Conservation (phyloP, 352 stramenopile genomes). For the Saprolegnia parasitica region DNA sequence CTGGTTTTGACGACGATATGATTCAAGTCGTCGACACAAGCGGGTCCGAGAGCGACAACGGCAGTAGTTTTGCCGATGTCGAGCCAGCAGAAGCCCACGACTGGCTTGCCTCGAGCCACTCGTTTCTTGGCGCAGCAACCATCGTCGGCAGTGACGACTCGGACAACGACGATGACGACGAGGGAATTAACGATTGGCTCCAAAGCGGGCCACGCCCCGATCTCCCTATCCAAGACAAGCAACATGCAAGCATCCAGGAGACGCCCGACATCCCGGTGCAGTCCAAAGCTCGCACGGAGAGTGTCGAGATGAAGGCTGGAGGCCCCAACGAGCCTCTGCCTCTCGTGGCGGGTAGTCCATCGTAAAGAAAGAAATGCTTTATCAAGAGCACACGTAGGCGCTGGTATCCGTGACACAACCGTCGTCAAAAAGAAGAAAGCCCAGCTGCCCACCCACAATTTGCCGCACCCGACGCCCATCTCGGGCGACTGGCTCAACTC, state of each 20-base stretch:
- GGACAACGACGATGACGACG: background rate
- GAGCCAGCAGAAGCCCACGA: background rate
- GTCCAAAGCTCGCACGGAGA: too few relatives aligned
- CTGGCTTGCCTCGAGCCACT: slow-evolving; percentile 3
- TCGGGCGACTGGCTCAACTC: slow-evolving; percentile 83
- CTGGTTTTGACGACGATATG: background rate
- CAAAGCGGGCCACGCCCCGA: background rate
- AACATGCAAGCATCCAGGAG: too few relatives aligned
- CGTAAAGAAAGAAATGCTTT: too few relatives aligned
- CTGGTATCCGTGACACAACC: slow-evolving; percentile 64
- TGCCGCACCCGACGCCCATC: slow-evolving; percentile 70
- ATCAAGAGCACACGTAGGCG: background rate
- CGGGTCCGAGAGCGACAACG: slow-evolving; percentile 6
- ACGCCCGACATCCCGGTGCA: too few relatives aligned
- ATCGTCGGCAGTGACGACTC: background rate
- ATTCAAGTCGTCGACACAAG: background rate
- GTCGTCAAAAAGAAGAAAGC: slow-evolving; percentile 81
- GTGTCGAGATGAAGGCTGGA: too few relatives aligned
- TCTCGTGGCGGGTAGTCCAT: background rate
- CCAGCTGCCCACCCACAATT: slow-evolving; percentile 60
- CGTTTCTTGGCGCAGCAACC: background rate
- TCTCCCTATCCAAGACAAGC: background rate
- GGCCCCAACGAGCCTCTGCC: background rate
- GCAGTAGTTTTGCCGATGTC: background rate
- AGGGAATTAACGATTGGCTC: background rate